Conservation (phyloP, 2,329 filamentous ascomycete genomes). For the Pleomassaria siparia region DNA sequence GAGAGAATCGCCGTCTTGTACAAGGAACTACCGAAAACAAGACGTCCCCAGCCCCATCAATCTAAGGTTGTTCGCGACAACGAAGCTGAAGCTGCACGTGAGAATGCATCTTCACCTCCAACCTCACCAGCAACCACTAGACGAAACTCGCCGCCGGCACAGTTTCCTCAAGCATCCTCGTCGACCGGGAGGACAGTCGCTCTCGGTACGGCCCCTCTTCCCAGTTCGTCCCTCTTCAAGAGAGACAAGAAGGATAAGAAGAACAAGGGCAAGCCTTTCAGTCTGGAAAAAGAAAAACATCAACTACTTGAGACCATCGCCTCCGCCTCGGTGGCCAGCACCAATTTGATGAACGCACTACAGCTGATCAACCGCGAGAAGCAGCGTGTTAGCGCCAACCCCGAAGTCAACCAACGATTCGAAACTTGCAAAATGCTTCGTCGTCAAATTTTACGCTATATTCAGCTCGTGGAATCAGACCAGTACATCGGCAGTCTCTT, state of each 20-base stretch:
- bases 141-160: constrained; percentile 27
- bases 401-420: constrained; percentile 72
- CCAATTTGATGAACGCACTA: constrained; percentile 82
- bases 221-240: constrained; percentile 55
- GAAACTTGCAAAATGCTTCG: constrained; percentile 84
- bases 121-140: constrained; percentile 29
- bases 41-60: constrained; percentile 67
- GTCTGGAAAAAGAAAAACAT: constrained; percentile 83
- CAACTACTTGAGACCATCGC: constrained; percentile 87
- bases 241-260: constrained; percentile 58
- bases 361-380: constrained; percentile 88
- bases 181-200: constrained; percentile 29
- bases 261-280: constrained; percentile 67
- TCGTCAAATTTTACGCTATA: constrained; percentile 84
- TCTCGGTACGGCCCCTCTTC: constrained; percentile 37
- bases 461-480: constrained; percentile 85
- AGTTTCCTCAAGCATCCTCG: constrained; percentile 29
- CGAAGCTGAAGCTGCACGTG: constrained; percentile 69
- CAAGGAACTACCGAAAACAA: constrained; percentile 62
- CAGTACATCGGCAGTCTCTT: constrained; percentile 89
- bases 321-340: constrained; percentile 85
- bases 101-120: constrained; percentile 48
- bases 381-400: constrained; percentile 84
- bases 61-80: constrained; percentile 84
- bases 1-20: constrained; percentile 79